phyloP scores from a whole-genome alignment of 2,329 filamentous ascomycete species.

The Cordyceps fumosorosea region DNA sequence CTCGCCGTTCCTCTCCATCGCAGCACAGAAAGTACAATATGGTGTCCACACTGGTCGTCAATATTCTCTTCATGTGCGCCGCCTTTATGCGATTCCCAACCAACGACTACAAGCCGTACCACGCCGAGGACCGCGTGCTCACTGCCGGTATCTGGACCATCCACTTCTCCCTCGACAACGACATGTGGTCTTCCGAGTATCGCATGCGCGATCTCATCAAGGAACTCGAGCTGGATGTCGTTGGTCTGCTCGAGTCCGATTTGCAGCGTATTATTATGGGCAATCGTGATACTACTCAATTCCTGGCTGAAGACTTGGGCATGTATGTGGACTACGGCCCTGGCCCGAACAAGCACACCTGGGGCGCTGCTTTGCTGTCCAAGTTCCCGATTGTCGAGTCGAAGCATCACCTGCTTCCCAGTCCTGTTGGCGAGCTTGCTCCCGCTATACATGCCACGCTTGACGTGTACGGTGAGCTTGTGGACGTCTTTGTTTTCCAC shows the following conservation, averaged over 20 bases:
- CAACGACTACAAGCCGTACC: slow-evolving; percentile 87
- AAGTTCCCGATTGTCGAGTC: slow-evolving; percentile 98
- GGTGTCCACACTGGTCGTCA: slow-evolving; percentile 61
- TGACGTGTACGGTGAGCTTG: slow-evolving; percentile 79
- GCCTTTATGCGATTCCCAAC: slow-evolving; percentile 88
- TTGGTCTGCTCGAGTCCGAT: slow-evolving; percentile 91
- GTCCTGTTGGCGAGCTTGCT: slow-evolving; percentile 87
- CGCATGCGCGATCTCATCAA: slow-evolving; percentile 87
- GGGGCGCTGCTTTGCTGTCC: slow-evolving; percentile 86
- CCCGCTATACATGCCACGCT: slow-evolving; percentile 96
- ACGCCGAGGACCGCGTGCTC: slow-evolving; percentile 76
- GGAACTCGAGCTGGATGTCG: slow-evolving; percentile 93
- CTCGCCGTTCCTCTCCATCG: slow-evolving; percentile 24
- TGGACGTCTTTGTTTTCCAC: slow-evolving; percentile 98
- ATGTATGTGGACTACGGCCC: slow-evolving; percentile 99
- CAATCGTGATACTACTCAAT: slow-evolving; percentile 93
- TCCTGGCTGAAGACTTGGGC: slow-evolving; percentile 88
- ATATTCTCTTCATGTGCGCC: slow-evolving; percentile 71
- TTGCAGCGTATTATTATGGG: slow-evolving; percentile 99
- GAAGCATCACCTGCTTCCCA: slow-evolving; percentile 89
- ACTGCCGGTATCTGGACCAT: slow-evolving; percentile 98
- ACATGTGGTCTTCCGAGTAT: slow-evolving; percentile 96
- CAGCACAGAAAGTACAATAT: slow-evolving; percentile 48
- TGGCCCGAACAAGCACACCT: slow-evolving; percentile 97
- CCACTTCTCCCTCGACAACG: slow-evolving; percentile 94